Evolutionary conservation across 768 basidiomycete species (phyloP), one percentile per base, ranked within the genome.

Genomic region (Coprinopsis marcescibilis): DNA sequence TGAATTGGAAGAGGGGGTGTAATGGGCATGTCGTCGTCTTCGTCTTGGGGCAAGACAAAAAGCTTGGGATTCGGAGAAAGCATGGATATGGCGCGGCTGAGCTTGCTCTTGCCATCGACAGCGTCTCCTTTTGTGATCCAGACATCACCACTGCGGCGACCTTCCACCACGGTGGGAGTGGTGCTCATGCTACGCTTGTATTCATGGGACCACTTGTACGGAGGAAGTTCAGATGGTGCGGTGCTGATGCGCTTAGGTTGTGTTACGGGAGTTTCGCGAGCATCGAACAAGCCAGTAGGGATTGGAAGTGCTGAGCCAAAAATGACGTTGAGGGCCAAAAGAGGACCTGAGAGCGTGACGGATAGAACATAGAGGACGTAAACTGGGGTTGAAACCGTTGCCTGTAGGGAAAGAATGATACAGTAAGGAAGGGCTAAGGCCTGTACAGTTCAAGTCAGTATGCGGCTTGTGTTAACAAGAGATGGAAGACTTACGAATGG

Each of bases 121-220:
- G 84, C 85, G 50, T 86, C 78, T n/a, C 84, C 83, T 45, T 81
- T 82, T 11, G 76, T 60, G 52, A 87, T 62, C 85, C 85, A 86
- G 23, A 87, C 78, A 54, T 87, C 85, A 20, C 82, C 81, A 53
- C 82, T 84, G 38, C 81, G 79, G 25, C 81, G 76, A 23, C 77
- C 78, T 60, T 86, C 82, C 17, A 86, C 78, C 32, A 85, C 77
- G 15, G 81, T 85, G 40, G 78, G 72, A 51, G 78, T 82, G 37
- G 72, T 71, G 50, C 76, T 79, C 38, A 72, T 77, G 60, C 80
- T 82, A 45, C 77, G 76, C 60, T 82, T 85, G 61, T 78, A 80
- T 43, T 79, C 75, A 53, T 73, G 71, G 5, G 76, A 75, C 61
- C 68, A 75, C 52, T 63, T 69, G 57, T 61, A 63, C 4, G 67